Evolutionary conservation across 2,329 filamentous ascomycete species (phyloP), one percentile per base, ranked within the genome.

Genomic region (Diplodia sapinea): DNA sequence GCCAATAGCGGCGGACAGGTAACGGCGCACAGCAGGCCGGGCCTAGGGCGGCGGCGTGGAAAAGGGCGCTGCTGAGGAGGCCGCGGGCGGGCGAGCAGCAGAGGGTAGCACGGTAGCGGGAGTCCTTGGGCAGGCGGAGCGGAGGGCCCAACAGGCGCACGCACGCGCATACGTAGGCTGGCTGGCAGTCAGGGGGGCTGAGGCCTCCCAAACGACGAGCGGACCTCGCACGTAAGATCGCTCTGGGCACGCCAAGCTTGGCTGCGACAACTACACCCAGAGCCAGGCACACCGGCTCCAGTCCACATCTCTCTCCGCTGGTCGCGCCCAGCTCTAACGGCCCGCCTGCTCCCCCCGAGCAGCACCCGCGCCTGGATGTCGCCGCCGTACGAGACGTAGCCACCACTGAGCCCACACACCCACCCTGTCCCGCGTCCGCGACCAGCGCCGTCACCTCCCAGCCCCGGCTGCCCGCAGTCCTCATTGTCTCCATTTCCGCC

Each of bases 321-420:
- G 64, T 66, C 64, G 52, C 64, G 64, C 52, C 64, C 64, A 57
- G 64, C 64, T 59, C 64, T 49, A 43, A 54, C 64, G 64, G 59
- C 55, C 49, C 55, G 49, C 40, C 66, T 68, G 66, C 66, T 68
- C 56, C 66, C 66, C 57, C 66, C 59, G 57, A 55, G 57, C 57
- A 64, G 57, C 66, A 52, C 31, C 47, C 40, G 43, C 51, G 66
- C 66, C 66, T 68, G 66, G 57, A 68, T 68, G 66, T 68, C 66
- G 56, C 57, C 66, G 49, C 57, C 31, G 23, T 31, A 51, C 59
- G 59, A 63, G 59, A 49, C 59, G 40, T 63, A 47, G 40, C 59
- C n/a, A 31, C 29, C 47, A 51, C 43, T 31, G n/a, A 23, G 31
- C 38, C 49, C 33, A 38, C 50, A 23, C 43, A 54, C 49, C 26